Evolutionary conservation across 1,284 basidiomycete genomes (phyloP), one percentile per base, ranked within the genome.

Genomic region (Puccinia horiana): DNA sequence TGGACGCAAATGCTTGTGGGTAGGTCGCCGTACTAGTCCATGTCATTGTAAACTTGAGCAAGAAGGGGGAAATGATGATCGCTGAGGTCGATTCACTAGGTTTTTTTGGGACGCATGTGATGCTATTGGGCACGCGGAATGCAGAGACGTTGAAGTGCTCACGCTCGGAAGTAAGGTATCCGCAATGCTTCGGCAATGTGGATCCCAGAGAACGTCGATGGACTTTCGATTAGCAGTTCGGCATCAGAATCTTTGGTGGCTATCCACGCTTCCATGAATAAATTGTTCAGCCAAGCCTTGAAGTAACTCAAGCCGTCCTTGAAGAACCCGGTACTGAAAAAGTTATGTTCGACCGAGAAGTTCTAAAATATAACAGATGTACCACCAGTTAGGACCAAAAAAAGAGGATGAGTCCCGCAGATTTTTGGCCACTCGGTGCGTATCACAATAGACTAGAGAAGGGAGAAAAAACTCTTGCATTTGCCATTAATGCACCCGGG

Each of bases 201-300:
- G 83, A 94, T 93, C 23, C 96, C 96, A 29, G 92, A 94, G 92
- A 98, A 98, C 6, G 96, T 95, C 86, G 93, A 95, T 0, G 96
- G 96, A 85, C 93, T 94, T 88, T 99, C 96, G 76, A 99, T 90
- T 74, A 99, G 90, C 37, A 98, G 91, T 86, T 98, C 95, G 0
- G 94, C 94, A 32, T 91, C 92, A 37, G 85, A 85, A 14, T 85
- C 85, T 88, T 96, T 94, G 86, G 96, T 98, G 5, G 95, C 96
- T 82, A 94, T 91, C 95, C 95, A 99, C 0, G 95, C 93, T 0
- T 94, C 95, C 86, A 92, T 92, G 54, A 98, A 90, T 8, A 99
- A 89, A 86, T 98, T 95, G 86, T 98, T 96, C 74, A 98, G 89
- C 96, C 96, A 98, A 29, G 93, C 93, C 79, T 96, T 93, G 89